Evolutionary conservation across 2,329 filamentous ascomycete species (phyloP), one percentile per base, ranked within the genome.

Genomic region (Cordyceps militaris): DNA sequence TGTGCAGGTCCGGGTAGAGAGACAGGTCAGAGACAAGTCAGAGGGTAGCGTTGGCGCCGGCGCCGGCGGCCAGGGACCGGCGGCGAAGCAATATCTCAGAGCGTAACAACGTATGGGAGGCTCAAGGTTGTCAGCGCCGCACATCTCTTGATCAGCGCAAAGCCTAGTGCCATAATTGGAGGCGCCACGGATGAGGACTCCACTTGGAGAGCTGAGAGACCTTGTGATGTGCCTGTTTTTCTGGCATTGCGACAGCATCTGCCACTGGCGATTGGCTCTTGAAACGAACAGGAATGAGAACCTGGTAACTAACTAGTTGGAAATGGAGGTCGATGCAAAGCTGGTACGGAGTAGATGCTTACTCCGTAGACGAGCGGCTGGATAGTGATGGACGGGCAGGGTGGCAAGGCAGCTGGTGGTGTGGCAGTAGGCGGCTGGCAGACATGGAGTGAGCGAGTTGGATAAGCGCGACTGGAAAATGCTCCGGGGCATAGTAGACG

Each of bases 181-280:
- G 55, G 47, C 47, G 38, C 46, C 38, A 51, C 47, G 46, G 30
- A 10, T 19, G 47, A 36, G 47, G 55, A 4, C 47, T 30, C 55
- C 55, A 51, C 47, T 23, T 28, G 47, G 14, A 28, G 47, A 57
- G 38, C 55, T 57, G 55, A 19, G 24, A 26, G 55, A 28, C 47
- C 55, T 57, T 57, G 55, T 57, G 55, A 57, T 57, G 55, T 40
- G n/a, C 38, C 55, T 50, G 16, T 34, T 57, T 57, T 57, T 50
- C 24, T 47, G 6, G 52, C 14, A 4, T 14, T 14, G 19, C 13
- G 51, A 38, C 38, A n/a, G 38, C 38, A n/a, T 19, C n/a, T n/a
- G n/a, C n/a, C n/a, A n/a, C n/a, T n/a, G n/a, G n/a, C n/a, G n/a
- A n/a, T n/a, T n/a, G n/a, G n/a, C n/a, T n/a, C n/a, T n/a, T n/a